phyloP scores from a whole-genome alignment of 2,329 filamentous ascomycete genomes.

The Claviceps citrina region DNA sequence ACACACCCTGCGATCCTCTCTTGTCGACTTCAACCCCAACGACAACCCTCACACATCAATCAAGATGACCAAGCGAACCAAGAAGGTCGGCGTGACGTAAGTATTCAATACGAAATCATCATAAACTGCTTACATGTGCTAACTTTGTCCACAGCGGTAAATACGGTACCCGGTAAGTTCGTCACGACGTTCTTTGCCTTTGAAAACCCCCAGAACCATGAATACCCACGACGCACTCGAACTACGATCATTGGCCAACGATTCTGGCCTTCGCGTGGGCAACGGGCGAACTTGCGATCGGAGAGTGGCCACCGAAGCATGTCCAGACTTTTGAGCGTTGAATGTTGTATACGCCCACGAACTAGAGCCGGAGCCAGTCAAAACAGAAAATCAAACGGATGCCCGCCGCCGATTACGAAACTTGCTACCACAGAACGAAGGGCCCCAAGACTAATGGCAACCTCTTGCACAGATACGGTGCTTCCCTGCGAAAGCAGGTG shows the following conservation, averaged over 20 bases:
- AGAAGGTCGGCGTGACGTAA: constrained; percentile 87
- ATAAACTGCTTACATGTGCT: constrained; percentile 13
- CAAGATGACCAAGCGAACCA: constrained; percentile 91
- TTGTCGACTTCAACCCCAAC: constrained; percentile 19
- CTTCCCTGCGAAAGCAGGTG: constrained; percentile 86
- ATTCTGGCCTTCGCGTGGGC: neutral
- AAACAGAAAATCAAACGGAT: neutral
- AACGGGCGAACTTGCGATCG: neutral
- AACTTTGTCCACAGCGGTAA: constrained; percentile 41
- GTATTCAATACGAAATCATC: constrained; percentile 13
- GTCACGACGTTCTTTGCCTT: neutral
- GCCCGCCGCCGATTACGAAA: neutral
- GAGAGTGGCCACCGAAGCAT: neutral
- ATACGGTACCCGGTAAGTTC: constrained; percentile 83
- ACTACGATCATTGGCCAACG: neutral
- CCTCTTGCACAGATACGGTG: constrained; percentile 61
- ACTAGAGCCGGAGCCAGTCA: too few relatives aligned
- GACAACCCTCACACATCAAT: constrained; percentile 26
- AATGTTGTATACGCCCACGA: too few relatives aligned
- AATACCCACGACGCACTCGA: constrained; percentile 2
- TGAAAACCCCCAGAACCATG: neutral
- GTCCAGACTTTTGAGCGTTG: neutral
- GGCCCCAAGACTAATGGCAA: neutral
- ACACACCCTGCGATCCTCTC: constrained; percentile 17
- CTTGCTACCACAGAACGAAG: too few relatives aligned